Evolutionary conservation across 139 green algal genomes (phyloP).

Genomic region (Zygnema cylindricum): DNA sequence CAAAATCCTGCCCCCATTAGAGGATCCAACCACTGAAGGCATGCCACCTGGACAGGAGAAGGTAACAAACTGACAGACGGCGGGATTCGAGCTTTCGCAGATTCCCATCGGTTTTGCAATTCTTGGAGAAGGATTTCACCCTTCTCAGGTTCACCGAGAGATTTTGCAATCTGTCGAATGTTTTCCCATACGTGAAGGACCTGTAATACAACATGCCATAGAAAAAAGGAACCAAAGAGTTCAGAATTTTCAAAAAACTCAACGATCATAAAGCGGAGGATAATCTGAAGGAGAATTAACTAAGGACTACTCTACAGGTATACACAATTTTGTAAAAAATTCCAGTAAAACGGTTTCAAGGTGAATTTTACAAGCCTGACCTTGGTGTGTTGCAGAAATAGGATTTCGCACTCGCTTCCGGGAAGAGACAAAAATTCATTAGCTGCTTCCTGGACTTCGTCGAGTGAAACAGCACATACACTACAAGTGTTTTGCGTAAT

Average conservation of each 20-base stretch:
- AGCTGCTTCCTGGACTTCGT: slow-evolving; percentile 47
- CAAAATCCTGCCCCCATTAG: slow-evolving; percentile 61
- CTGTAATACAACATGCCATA: slow-evolving; percentile 2
- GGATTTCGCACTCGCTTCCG: slow-evolving; percentile 24
- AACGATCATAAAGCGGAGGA: too few relatives aligned
- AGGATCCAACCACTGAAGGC: slow-evolving; percentile 58
- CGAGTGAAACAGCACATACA: slow-evolving; percentile 59
- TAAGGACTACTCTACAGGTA: too few relatives aligned
- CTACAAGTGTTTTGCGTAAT: slow-evolving; percentile 64
- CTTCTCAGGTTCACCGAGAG: slow-evolving; percentile 35
- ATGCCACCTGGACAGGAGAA: slow-evolving; percentile 41
- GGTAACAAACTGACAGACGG: background rate
- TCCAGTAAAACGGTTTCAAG: background rate
- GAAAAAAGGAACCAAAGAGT: background rate
- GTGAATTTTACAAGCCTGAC: background rate
- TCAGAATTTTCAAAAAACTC: too few relatives aligned
- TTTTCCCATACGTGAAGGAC: slow-evolving; percentile 57
- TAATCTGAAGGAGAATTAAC: too few relatives aligned
- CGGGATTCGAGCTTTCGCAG: slow-evolving; percentile 23
- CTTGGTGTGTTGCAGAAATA: slow-evolving; percentile 47
- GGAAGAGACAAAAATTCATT: slow-evolving; percentile 9
- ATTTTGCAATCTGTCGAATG: slow-evolving; percentile 48
- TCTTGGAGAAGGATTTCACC: slow-evolving; percentile 33
- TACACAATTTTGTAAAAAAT: background rate
- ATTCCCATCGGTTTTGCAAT: slow-evolving; percentile 21